Percentiles rank a stretch among this genome's conserved stretches.
These are phyloP conservation scores for Paecilomyces fulvus DNA, from an alignment of 2,329 filamentous ascomycete genomes.

Conservation along the genomic window DNA sequence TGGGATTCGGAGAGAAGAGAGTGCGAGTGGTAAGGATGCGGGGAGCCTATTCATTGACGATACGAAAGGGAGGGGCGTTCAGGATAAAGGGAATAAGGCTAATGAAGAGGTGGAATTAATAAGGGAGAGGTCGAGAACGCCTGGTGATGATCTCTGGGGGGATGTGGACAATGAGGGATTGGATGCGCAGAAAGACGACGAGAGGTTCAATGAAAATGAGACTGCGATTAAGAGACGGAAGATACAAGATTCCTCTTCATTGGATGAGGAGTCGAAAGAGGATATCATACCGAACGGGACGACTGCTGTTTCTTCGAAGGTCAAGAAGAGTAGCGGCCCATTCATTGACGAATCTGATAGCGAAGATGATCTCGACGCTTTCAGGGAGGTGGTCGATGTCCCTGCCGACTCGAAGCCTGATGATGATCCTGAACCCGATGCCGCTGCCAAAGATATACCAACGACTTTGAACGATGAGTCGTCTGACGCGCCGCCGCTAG, in stretches of 20 bases:
- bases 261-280: neutral
- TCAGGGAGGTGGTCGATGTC: slow-evolving; percentile 9
- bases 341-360: slow-evolving; percentile 45
- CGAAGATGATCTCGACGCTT: slow-evolving; percentile 37
- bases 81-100: slow-evolving; percentile 1
- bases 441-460: neutral
- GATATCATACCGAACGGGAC: neutral
- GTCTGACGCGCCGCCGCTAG: neutral
- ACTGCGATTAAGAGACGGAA: slow-evolving; percentile 26
- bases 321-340: slow-evolving; percentile 21
- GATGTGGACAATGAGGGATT: slow-evolving; percentile 17
- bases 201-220: slow-evolving; percentile 24
- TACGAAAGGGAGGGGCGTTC: slow-evolving; percentile 11
- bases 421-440: neutral
- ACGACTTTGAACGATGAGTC: neutral
- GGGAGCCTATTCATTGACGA: slow-evolving; percentile 30
- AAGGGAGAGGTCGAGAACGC: slow-evolving; percentile 18
- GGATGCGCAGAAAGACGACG: slow-evolving; percentile 4
- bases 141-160: slow-evolving; percentile 26
- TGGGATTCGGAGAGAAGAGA: slow-evolving; percentile 6
- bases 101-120: neutral
- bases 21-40: slow-evolving; percentile 5
- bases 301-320: slow-evolving; percentile 3
- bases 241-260: slow-evolving; percentile 11
- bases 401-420: neutral